Conservation (phyloP, 768 basidiomycete genomes). For the Boletus pseudo-olivaceus region DNA sequence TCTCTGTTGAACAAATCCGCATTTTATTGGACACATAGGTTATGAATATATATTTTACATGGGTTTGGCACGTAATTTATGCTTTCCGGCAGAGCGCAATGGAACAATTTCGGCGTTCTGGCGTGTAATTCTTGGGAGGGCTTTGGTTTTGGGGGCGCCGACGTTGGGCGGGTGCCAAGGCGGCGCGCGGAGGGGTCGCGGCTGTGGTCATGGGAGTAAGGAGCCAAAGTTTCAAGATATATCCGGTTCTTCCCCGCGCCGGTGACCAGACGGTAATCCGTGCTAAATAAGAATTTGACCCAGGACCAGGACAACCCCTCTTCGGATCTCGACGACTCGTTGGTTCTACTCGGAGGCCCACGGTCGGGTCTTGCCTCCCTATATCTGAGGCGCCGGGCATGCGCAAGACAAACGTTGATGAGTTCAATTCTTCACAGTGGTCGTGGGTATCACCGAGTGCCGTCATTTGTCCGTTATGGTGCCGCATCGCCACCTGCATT, state of each 20-base stretch:
- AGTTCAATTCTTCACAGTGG: not conserved
- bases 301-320: not conserved
- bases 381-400: too few species aligned
- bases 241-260: not conserved
- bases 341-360: not conserved
- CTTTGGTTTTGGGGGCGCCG: constrained; percentile 11
- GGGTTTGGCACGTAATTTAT: too few species aligned
- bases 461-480: constrained; percentile 2
- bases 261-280: not conserved
- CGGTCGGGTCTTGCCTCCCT: not conserved
- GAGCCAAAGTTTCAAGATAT: not conserved
- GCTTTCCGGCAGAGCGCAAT: too few species aligned
- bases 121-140: constrained; percentile 3
- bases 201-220: constrained; percentile 1
- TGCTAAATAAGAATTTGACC: not conserved
- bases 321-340: constrained; percentile 3
- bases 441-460: not conserved
- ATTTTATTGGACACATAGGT: too few species aligned
- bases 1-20: too few species aligned
- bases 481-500: not conserved
- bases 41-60: too few species aligned
- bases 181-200: constrained; percentile 28
- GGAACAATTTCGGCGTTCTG: too few species aligned
- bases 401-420: not conserved
- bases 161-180: constrained; percentile 6